Percentiles rank a stretch among this genome's conserved stretches.
Evolutionary conservation across 148 eudicot species (phyloP).

Genomic region (Fagopyrum tataricum): DNA sequence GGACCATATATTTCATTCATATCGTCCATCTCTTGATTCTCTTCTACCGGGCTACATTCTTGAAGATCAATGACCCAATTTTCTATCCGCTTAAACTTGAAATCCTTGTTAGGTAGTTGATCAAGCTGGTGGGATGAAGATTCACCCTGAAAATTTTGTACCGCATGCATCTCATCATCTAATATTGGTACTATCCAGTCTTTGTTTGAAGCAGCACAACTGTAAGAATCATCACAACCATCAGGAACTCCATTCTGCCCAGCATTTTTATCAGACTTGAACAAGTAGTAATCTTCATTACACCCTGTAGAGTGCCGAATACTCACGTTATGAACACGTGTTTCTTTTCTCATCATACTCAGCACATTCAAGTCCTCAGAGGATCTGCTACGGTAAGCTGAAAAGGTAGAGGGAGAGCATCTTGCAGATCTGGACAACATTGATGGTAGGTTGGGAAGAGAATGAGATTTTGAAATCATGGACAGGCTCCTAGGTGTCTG

Average conservation of each 20-base stretch:
- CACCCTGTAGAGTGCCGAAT: conserved; percentile 5
- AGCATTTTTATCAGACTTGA: conserved; percentile 26
- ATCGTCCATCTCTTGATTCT: conserved; percentile 1
- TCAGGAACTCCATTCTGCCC: conserved; percentile 34
- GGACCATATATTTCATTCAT: conserved; percentile 23
- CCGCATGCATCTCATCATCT: conserved; percentile 30
- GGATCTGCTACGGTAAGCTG: conserved; percentile 32
- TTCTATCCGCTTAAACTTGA: conserved; percentile 59
- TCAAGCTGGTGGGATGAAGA: conserved; percentile 30
- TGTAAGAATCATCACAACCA: conserved; percentile 33
- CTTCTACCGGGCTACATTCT: conserved; percentile 53
- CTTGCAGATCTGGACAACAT: conserved; percentile 19
- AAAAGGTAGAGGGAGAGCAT: conserved; percentile 10
- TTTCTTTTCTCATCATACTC: conserved; percentile 26
- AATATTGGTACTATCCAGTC: conserved; percentile 69
- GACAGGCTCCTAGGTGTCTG: conserved; percentile 24
- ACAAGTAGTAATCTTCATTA: conserved; percentile 21
- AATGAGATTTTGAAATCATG: conserved; percentile 42
- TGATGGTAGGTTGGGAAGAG: conserved; percentile 47
- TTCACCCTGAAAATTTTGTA: conserved; percentile 25
- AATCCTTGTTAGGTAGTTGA: conserved; percentile 37
- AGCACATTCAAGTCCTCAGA: conserved; percentile 40
- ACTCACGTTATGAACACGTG: conserved; percentile 22
- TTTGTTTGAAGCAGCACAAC: conserved; percentile 53
- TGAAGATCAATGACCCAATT: conserved; percentile 78